phyloP scores from a whole-genome alignment of 129 eudicot species.

The Cynara cardunculus region DNA sequence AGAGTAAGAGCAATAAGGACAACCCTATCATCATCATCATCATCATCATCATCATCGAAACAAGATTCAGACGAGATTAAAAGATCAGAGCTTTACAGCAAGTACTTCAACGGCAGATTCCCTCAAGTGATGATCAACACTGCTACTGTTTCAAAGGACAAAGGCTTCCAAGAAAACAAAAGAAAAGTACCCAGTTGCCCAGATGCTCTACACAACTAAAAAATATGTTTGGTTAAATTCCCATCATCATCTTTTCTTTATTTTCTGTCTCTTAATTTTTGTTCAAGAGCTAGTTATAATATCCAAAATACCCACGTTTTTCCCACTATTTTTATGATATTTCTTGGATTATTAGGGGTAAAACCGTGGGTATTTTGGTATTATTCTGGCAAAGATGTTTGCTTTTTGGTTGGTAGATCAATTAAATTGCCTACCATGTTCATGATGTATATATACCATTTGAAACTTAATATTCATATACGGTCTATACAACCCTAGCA shows the following conservation, averaged over 20 bases:
- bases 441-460: slow-evolving; percentile 25
- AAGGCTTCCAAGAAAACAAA: slow-evolving; percentile 48
- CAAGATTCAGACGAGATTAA: slow-evolving; percentile 25
- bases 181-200: slow-evolving; percentile 91
- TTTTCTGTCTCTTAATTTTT: not conserved
- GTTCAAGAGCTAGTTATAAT: slow-evolving; percentile 2
- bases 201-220: slow-evolving; percentile 86
- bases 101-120: slow-evolving; percentile 43
- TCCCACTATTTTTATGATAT: slow-evolving; percentile 19
- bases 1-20: slow-evolving; percentile 51
- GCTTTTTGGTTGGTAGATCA: slow-evolving; percentile 27
- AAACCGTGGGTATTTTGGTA: slow-evolving; percentile 93
- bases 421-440: slow-evolving; percentile 23
- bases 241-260: not conserved
- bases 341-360: slow-evolving; percentile 26
- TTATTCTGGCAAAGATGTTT: slow-evolving; percentile 9
- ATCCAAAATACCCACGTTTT: slow-evolving; percentile 85
- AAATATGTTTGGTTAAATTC: not conserved
- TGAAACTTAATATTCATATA: slow-evolving; percentile 16
- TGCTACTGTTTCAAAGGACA: slow-evolving; percentile 5
- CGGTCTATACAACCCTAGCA: not conserved
- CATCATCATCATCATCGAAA: slow-evolving; percentile 16
- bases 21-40: not conserved
- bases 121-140: slow-evolving; percentile 27
- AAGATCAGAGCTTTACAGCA: slow-evolving; percentile 35